Base-by-base conservation (phyloP, 768 basidiomycete species). In the Lanmaoa pseudosensibilis region DNA sequence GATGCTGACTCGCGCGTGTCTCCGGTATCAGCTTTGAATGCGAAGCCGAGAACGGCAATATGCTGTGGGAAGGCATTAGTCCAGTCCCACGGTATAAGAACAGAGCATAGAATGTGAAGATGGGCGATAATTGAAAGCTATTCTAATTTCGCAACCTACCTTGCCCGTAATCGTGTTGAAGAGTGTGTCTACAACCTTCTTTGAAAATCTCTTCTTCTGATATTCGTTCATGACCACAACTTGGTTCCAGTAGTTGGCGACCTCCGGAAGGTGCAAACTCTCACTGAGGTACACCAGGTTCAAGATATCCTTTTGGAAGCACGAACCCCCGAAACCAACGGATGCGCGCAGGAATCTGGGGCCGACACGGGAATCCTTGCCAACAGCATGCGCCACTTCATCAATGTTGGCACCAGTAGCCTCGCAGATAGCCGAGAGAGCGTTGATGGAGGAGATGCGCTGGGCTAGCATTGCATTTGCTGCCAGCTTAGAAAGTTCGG, bases 391-490 rank as follows among this genome's bases (percentile, higher is more conserved):
- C 1, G 96, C 87, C 55, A 98, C 96, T 75, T 98, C 97, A 73
- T 98, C 95, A 56, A 99, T 92, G 80, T 95, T 97, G 53, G 97
- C 97, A 44, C 97, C 97, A 5, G 97, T 99, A 15, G 93, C 94
- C 74, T 98, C 97, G 73, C 97, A 98, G 69, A 99, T 96, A 46
- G 97, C 97, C 39, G 94, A 97, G 30, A 99, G 87, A 15, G 97
- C 94, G 71, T 98, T 99, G 79, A 98, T 81, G 54, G 94, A 97
- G 10, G 96, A 98, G 73, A 99, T 99, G 59, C 97, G 91, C 74
- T 99, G 97, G 9, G 97, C 97, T 57, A 99, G 88, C 94, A 99
- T 95, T 56, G 97, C 97, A 72, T 99, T 99, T 52, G 97, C 97
- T 11, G 97, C 97, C 59, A 99, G 86, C 80, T 99, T 99, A 61